Percentiles rank a stretch among this genome's conserved stretches.
These are phyloP conservation scores for Galeopsis tetrahit DNA, from an alignment of 257 asterid genomes.

Conservation along the genomic window DNA sequence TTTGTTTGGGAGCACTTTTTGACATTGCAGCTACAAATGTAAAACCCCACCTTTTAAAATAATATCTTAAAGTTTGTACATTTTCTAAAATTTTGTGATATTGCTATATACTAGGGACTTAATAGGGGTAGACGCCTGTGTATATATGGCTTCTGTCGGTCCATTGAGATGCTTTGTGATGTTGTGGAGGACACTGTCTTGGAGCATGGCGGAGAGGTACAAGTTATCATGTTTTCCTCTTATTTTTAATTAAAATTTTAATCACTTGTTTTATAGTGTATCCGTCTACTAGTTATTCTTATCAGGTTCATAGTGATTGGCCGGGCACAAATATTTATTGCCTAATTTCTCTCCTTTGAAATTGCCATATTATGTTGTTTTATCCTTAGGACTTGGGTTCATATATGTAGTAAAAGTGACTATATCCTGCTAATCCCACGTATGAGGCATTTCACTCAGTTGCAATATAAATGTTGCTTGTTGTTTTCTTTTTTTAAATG, in stretches of 20 bases:
- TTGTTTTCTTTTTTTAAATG: not conserved
- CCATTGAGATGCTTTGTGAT: conserved; percentile 97
- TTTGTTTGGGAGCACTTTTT: conserved; percentile 95
- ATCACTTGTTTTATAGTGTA: not conserved
- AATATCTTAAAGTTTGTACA: conserved; percentile 11
- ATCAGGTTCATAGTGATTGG: not conserved
- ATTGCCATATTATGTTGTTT: not conserved
- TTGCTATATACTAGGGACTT: conserved; percentile 64
- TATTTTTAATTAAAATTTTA: not conserved
- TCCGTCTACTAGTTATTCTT: not conserved
- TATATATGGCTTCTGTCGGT: conserved; percentile 94
- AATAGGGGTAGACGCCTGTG: conserved; percentile 89
- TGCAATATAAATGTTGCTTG: not conserved
- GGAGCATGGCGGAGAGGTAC: conserved; percentile 99
- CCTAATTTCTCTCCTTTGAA: not conserved
- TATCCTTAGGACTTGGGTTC: conserved; percentile 19
- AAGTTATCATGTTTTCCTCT: conserved; percentile 4
- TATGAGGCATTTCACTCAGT: not conserved
- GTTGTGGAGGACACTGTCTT: conserved; percentile 96
- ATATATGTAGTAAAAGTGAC: not conserved
- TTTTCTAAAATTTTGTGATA: conserved; percentile 16
- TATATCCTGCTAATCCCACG: not conserved
- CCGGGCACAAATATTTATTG: not conserved
- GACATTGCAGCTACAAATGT: conserved; percentile 98
- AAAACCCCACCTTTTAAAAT: conserved; percentile 27